A percentile compares a stretch with the other conserved stretches of the same genome.
These are phyloP conservation scores for Herpetospermum pedunculosum DNA, from an alignment of 306 rosid genomes.

Conservation along the genomic window DNA sequence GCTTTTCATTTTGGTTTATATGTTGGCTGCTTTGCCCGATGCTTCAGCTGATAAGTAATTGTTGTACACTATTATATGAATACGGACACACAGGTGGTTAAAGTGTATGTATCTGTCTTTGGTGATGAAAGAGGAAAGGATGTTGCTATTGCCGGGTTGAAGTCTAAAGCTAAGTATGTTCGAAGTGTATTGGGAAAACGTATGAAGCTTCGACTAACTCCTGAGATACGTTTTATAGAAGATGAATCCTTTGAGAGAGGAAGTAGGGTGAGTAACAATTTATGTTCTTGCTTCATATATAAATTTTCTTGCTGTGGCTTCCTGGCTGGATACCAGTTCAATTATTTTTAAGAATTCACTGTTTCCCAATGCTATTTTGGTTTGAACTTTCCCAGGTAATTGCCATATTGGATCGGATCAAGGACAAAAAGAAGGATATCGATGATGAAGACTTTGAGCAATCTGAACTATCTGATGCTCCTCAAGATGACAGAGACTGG, in stretches of 20 bases:
- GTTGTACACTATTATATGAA: background rate
- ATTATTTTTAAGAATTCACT: background rate
- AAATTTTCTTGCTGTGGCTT: background rate
- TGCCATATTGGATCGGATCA: conserved; percentile 72
- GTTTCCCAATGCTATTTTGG: background rate
- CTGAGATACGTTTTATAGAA: conserved; percentile 82
- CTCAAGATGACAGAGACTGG: conserved; percentile 41
- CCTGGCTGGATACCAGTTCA: background rate
- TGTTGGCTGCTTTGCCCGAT: background rate
- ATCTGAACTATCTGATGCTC: conserved; percentile 24
- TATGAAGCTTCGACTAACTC: conserved; percentile 79
- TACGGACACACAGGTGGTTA: conserved; percentile 46
- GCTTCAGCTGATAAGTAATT: background rate
- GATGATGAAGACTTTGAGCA: conserved; percentile 22
- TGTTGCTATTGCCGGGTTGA: conserved; percentile 82
- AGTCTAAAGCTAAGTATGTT: conserved; percentile 81
- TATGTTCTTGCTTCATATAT: background rate
- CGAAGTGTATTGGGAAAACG: conserved; percentile 74
- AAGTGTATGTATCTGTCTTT: conserved; percentile 81
- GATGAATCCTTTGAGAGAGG: conserved; percentile 88
- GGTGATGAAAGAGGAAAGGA: conserved; percentile 94
- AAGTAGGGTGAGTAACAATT: conserved; percentile 59
- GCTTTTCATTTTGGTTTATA: background rate
- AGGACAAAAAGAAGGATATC: conserved; percentile 33
- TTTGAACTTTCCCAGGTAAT: conserved; percentile 53